Conservation (phyloP, 2,329 filamentous ascomycete genomes). For the Thelonectria rubi region DNA sequence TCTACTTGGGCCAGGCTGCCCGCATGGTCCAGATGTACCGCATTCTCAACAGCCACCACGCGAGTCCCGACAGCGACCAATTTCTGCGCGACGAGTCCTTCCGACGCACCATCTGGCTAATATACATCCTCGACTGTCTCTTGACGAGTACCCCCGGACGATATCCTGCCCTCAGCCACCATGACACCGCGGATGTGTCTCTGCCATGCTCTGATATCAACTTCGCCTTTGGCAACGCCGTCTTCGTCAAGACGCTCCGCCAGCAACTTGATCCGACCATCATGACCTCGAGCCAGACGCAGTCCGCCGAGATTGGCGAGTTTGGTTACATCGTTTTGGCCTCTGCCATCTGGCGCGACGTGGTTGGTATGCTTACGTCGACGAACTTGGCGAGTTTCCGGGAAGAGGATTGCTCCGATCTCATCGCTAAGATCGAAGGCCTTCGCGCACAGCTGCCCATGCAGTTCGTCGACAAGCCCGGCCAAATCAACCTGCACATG, state of each 20-base stretch:
- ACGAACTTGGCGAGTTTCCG: slow-evolving; percentile 61
- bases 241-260: slow-evolving; percentile 65
- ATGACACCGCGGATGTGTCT: slow-evolving; percentile 64
- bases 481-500: slow-evolving; percentile 69
- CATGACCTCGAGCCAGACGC: slow-evolving; percentile 49
- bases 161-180: slow-evolving; percentile 63
- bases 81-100: slow-evolving; percentile 70
- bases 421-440: slow-evolving; percentile 64
- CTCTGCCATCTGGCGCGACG: slow-evolving; percentile 69
- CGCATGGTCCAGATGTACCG: slow-evolving; percentile 72
- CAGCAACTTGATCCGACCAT: slow-evolving; percentile 50
- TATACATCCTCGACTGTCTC: slow-evolving; percentile 71
- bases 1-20: slow-evolving; percentile 70
- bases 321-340: slow-evolving; percentile 70
- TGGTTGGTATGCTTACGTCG: slow-evolving; percentile 68
- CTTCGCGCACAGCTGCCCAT: slow-evolving; percentile 64
- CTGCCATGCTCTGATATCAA: slow-evolving; percentile 70
- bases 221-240: slow-evolving; percentile 69
- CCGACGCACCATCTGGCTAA: slow-evolving; percentile 68
- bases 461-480: slow-evolving; percentile 69
- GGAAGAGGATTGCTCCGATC: slow-evolving; percentile 60
- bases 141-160: slow-evolving; percentile 69
- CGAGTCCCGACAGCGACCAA: slow-evolving; percentile 61
- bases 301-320: slow-evolving; percentile 65
- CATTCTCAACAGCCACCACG: slow-evolving; percentile 65